phyloP scores from a whole-genome alignment of 805 yeast genomes.

The Zygoascus flipseniorum region DNA sequence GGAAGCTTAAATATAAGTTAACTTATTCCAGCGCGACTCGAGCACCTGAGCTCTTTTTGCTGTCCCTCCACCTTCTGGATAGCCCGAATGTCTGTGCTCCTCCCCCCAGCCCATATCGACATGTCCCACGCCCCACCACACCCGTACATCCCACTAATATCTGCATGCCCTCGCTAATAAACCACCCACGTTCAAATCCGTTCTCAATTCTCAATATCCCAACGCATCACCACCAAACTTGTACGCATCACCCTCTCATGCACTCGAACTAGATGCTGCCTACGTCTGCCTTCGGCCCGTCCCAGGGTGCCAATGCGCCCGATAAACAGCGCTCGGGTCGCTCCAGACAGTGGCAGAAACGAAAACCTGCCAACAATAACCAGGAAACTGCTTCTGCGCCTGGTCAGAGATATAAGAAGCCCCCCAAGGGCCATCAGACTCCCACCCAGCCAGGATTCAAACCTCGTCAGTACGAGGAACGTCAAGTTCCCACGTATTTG shows the following conservation, averaged over 20 bases:
- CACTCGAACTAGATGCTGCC: not conserved
- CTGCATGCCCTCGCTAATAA: no score
- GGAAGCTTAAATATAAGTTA: no score
- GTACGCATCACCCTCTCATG: not conserved
- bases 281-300: not conserved
- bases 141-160: no score
- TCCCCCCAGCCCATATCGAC: no score
- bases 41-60: no score
- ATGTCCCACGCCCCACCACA: no score
- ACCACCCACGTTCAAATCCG: not conserved
- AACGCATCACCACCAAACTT: not conserved
- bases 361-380: not conserved
- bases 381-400: not conserved
- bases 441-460: slow-evolving; percentile 10
- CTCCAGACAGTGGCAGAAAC: not conserved
- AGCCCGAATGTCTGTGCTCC: no score
- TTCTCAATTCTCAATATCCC: not conserved
- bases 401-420: no score
- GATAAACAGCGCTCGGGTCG: not conserved
- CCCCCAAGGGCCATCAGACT: no score
- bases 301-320: not conserved
- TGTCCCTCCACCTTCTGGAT: no score
- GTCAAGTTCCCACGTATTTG: slow-evolving; percentile 8
- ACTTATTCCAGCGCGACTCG: no score
- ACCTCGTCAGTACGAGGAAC: slow-evolving; percentile 4